Conservation (phyloP, 495 filamentous ascomycete species). For the Annulohypoxylon stygium region DNA sequence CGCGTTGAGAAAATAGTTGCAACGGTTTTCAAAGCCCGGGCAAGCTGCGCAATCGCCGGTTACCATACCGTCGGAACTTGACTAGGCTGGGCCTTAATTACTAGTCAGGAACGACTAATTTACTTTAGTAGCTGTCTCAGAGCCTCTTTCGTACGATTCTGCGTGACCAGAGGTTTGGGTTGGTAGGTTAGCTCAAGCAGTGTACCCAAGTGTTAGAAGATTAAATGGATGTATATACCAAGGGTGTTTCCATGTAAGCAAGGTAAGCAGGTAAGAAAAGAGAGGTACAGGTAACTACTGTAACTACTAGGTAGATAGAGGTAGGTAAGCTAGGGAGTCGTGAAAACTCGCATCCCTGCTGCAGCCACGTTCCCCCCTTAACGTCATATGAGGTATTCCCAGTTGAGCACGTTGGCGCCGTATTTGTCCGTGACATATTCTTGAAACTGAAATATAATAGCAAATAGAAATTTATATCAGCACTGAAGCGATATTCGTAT, state of each 20-base stretch:
- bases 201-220: constrained; percentile 3
- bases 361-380: constrained; percentile 37
- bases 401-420: constrained; percentile 25
- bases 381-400: constrained; percentile 15
- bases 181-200: constrained; percentile 7
- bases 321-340: constrained; percentile 17
- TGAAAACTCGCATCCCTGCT: constrained; percentile 27
- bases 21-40: constrained; percentile 33
- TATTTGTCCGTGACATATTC: constrained; percentile 18
- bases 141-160: constrained; percentile 27
- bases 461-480: constrained; percentile 10
- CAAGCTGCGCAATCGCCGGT: constrained; percentile 34
- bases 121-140: constrained; percentile 32
- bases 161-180: constrained; percentile 18
- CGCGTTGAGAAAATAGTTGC: constrained; percentile 25
- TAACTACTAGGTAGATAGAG: not conserved
- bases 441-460: constrained; percentile 34
- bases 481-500: not conserved
- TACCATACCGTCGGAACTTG: constrained; percentile 39
- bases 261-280: not conserved
- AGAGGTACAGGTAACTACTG: not conserved
- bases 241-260: not conserved
- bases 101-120: constrained; percentile 39
- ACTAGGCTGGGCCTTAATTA: constrained; percentile 32
- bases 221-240: constrained; percentile 6